phyloP scores from a whole-genome alignment of 106 monocot species.

The Xerophyta viscosa region DNA sequence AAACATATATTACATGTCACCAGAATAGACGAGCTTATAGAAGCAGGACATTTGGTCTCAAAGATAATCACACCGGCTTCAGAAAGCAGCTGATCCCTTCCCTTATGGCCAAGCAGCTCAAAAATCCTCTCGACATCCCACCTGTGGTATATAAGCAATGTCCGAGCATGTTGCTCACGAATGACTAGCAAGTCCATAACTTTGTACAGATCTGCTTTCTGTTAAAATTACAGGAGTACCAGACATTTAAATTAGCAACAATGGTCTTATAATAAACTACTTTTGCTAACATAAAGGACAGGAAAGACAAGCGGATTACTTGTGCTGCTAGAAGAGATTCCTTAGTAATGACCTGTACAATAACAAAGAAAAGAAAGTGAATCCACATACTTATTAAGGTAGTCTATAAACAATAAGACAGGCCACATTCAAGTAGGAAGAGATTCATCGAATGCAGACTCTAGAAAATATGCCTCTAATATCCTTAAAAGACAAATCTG shows the following conservation, averaged over 20 bases:
- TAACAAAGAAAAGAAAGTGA: neutral
- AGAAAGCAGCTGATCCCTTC: conserved; percentile 21
- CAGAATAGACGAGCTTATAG: neutral
- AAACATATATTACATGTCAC: conserved; percentile 43
- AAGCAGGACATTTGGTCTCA: conserved; percentile 1
- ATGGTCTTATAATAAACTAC: neutral
- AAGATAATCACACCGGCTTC: conserved; percentile 26
- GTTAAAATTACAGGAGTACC: neutral
- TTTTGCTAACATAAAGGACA: neutral
- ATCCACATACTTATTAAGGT: neutral
- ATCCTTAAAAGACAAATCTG: no score
- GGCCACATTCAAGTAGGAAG: no score
- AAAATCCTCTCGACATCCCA: conserved; percentile 42
- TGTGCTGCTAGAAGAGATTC: conserved; percentile 28
- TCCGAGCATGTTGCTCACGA: conserved; percentile 31
- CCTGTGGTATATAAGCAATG: conserved; percentile 30
- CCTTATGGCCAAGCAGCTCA: conserved; percentile 28
- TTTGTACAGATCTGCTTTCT: conserved; percentile 25
- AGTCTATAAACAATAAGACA: neutral
- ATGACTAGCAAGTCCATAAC: conserved; percentile 33
- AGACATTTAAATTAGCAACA: neutral
- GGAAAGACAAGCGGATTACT: conserved; percentile 3
- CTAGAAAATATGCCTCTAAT: no score
- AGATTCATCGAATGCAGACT: no score
- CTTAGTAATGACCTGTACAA: conserved; percentile 28